Percentiles rank a stretch among this genome's conserved stretches.
Evolutionary conservation across 331 rosid species (phyloP).

Genomic region (Malus hybrid): DNA sequence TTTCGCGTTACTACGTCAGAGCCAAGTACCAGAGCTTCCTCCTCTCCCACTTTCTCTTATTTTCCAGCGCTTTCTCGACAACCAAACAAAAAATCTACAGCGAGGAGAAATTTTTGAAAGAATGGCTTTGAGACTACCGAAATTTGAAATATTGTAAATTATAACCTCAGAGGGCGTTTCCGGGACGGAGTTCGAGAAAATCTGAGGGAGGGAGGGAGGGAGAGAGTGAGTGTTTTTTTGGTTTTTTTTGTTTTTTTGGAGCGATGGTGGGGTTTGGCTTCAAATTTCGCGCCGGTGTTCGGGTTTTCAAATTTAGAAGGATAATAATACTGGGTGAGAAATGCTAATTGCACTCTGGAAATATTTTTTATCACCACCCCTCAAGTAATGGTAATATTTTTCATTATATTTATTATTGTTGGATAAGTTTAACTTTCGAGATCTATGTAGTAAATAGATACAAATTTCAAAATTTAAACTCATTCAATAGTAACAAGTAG

Average conservation of each 20-base stretch:
- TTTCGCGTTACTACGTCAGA: neutral
- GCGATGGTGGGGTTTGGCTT: neutral
- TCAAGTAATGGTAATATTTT: too few relatives aligned
- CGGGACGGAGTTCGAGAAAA: neutral
- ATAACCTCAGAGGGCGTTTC: neutral
- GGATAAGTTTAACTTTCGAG: too few relatives aligned
- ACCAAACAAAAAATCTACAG: neutral
- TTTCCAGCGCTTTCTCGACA: neutral
- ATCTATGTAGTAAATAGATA: too few relatives aligned
- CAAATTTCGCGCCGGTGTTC: slow-evolving; percentile 16
- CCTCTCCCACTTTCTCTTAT: neutral
- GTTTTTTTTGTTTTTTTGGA: neutral
- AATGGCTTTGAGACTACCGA: neutral
- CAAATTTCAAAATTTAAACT: too few relatives aligned
- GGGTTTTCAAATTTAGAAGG: slow-evolving; percentile 16
- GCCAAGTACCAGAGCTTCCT: neutral
- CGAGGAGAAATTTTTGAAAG: neutral
- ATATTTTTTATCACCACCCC: too few relatives aligned
- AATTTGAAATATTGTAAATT: neutral
- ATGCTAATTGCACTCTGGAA: too few relatives aligned
- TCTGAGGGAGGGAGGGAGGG: neutral
- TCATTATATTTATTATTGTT: too few relatives aligned
- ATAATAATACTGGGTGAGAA: too few relatives aligned
- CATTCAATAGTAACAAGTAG: too few relatives aligned
- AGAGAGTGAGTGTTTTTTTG: too few relatives aligned